Evolutionary conservation across 129 eudicot genomes (phyloP).

Genomic region (Pseudognaphalium luteoalbum): DNA sequence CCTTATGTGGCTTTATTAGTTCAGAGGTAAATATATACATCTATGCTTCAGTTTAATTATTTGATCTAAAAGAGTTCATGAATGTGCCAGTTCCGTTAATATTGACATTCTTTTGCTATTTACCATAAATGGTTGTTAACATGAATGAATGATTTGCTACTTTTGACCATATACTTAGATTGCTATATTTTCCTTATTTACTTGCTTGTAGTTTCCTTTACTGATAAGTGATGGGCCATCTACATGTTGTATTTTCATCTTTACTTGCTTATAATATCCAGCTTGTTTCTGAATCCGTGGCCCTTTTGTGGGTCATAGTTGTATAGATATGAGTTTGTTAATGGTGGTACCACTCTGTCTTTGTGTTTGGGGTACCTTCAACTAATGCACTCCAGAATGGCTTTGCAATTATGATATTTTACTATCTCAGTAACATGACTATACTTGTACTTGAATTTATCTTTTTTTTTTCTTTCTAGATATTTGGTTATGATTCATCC

Average conservation of each 20-base stretch:
- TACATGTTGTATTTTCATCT: background rate
- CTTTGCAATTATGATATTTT: constrained; percentile 14
- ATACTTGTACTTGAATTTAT: background rate
- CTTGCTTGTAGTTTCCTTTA: background rate
- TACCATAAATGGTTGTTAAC: background rate
- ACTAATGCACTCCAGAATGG: constrained; percentile 1
- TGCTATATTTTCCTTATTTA: constrained; percentile 3
- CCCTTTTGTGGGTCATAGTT: constrained; percentile 17
- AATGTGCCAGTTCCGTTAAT: background rate
- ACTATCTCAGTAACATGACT: constrained; percentile 2
- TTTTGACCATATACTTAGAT: background rate
- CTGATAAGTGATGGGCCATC: background rate
- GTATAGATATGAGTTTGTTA: background rate
- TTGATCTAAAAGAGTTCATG: background rate
- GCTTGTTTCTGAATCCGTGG: background rate
- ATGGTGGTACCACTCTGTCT: background rate
- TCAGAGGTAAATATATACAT: constrained; percentile 49
- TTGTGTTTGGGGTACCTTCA: constrained; percentile 16
- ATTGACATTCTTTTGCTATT: background rate
- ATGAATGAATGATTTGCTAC: background rate
- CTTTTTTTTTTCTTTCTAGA: background rate
- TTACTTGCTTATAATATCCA: constrained; percentile 6
- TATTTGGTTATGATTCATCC: background rate
- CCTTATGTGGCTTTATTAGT: constrained; percentile 78
- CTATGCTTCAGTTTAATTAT: background rate